Conservation (phyloP, 768 basidiomycete species). For the Cyathus striatus region DNA sequence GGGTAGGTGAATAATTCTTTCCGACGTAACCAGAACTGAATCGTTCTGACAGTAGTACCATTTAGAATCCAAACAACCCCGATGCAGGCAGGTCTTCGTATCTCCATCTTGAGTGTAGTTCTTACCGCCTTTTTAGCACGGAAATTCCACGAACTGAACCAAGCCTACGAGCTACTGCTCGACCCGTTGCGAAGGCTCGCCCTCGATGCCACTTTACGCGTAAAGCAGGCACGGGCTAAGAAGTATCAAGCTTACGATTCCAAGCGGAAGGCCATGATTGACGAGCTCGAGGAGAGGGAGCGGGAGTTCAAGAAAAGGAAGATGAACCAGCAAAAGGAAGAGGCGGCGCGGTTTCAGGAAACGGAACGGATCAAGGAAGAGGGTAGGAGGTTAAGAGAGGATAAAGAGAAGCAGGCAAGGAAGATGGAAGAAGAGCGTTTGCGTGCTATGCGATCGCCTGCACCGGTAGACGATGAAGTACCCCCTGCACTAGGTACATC, state of each 20-base stretch:
- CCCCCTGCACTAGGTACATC: constrained; percentile 53
- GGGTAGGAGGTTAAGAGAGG: constrained; percentile 62
- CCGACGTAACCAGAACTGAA: constrained; percentile 2
- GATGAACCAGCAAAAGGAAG: constrained; percentile 56
- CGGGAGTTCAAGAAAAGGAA: constrained; percentile 70
- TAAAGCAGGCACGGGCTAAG: constrained; percentile 62
- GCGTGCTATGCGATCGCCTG: background rate
- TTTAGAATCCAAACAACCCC: constrained; percentile 76
- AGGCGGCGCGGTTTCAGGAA: constrained; percentile 48
- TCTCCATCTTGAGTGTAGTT: background rate
- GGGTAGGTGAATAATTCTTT: constrained; percentile 39
- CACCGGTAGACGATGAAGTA: constrained; percentile 25
- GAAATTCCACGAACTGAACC: constrained; percentile 82
- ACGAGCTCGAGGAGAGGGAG: constrained; percentile 78
- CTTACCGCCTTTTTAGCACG: constrained; percentile 34
- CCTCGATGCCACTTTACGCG: constrained; percentile 72
- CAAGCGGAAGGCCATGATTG: constrained; percentile 70
- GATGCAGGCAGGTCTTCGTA: constrained; percentile 61
- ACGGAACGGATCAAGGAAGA: constrained; percentile 74
- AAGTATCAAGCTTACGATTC: constrained; percentile 66
- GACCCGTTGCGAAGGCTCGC: constrained; percentile 77
- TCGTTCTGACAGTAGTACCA: constrained; percentile 11
- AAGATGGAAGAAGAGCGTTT: constrained; percentile 34
- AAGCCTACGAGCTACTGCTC: constrained; percentile 75
- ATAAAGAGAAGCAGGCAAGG: constrained; percentile 50